Evolutionary conservation across 2,329 filamentous ascomycete species (phyloP).

Genomic region (Penicillium olsonii): DNA sequence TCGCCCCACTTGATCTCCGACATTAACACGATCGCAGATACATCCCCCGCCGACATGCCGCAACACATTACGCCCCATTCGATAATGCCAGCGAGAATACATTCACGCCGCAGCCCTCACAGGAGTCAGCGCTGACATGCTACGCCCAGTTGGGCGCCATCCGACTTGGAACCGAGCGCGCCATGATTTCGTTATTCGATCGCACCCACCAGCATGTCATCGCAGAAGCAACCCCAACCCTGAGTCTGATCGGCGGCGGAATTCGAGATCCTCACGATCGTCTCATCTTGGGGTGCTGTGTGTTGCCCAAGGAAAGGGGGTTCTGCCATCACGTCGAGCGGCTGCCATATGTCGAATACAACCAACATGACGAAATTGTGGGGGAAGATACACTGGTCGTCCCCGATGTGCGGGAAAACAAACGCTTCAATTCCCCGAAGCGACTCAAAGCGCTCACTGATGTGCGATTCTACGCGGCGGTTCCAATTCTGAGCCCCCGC

Average conservation of each 20-base stretch:
- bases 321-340: constrained; percentile 30
- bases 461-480: constrained; percentile 54
- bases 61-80: constrained; percentile 26
- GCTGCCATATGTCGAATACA: neutral
- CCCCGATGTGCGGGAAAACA: constrained; percentile 36
- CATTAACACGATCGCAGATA: constrained; percentile 8
- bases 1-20: constrained; percentile 7
- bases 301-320: constrained; percentile 29
- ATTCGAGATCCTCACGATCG: constrained; percentile 23
- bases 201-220: constrained; percentile 51
- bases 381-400: constrained; percentile 23
- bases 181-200: constrained; percentile 56
- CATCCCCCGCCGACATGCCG: constrained; percentile 17
- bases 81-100: constrained; percentile 17
- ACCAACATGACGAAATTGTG: neutral
- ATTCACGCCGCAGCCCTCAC: constrained; percentile 28
- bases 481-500: constrained; percentile 59
- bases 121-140: constrained; percentile 46
- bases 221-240: constrained; percentile 51
- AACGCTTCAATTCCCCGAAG: constrained; percentile 28
- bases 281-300: constrained; percentile 32
- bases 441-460: constrained; percentile 30
- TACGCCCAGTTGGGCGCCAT: constrained; percentile 54
- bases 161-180: constrained; percentile 46
- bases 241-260: constrained; percentile 35